Base-by-base conservation (phyloP, 2,329 filamentous ascomycete species). In the Diaporthe sp. region DNA sequence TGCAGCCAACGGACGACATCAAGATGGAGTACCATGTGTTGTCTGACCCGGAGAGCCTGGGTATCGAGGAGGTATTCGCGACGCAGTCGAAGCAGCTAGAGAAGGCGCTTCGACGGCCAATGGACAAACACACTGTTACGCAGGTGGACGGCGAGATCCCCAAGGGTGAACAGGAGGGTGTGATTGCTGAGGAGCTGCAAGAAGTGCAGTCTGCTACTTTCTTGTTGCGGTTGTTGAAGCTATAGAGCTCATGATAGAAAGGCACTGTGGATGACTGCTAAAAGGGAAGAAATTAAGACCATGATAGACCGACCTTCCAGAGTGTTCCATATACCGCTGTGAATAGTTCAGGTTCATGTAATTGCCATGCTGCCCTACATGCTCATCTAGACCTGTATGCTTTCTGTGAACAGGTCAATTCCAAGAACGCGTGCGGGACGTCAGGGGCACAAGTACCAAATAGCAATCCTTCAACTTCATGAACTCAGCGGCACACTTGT, bases 11-110 rank as follows among this genome's bases (percentile, higher is more conserved):
- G 0, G 97, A 99, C 82, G 97, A 98, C 82, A 93, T 99, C 77
- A 94, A 94, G 86, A 98, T 99, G 94, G 94, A 97, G 84, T 98
- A 98, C 86, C 89, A 89, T 75, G 92, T 98, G 7, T 86, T 97
- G 67, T 89, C 91, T 10, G 95, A 98, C 81, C 94, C 94, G 0
- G 94, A 97, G 2, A 89, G 91, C 60, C 89, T 96, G 76, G 95
- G 94, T 7, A 84, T 98, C 34, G 91, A 89, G 75, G 88, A 89
- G 73, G 92, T 92, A 3, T 95, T 97, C 81, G 87, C 90, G 78
- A 90, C 90, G 51, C 94, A 97, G 81, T 85, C 90, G 31, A 84
- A 87, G 60, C 86, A 90, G 47, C 94, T 98, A 81, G 92, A 94
- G 83, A 97, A 95, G 87, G 92, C 92, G 31, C 84, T 98, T 79